A percentile compares a stretch with the other conserved stretches of the same genome.
These are phyloP conservation scores for Cucurbita pepo DNA, from an alignment of 306 rosid genomes.

Conservation along the genomic window DNA sequence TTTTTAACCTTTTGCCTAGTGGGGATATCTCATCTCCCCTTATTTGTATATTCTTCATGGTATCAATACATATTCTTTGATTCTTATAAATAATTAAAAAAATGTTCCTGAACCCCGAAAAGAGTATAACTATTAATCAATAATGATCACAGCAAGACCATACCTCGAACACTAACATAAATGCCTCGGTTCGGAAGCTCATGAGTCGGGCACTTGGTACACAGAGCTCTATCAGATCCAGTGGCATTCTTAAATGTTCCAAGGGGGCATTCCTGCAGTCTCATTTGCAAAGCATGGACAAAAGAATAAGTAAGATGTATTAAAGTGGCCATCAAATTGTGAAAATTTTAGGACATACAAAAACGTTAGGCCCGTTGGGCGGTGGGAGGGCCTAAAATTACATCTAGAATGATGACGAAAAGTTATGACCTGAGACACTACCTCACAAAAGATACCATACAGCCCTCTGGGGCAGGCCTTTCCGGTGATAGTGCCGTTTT, in stretches of 20 bases:
- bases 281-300: not conserved
- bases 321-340: not conserved
- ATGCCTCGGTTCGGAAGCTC: slow-evolving; percentile 74
- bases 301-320: not conserved
- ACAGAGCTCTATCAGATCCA: slow-evolving; percentile 67
- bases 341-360: not conserved
- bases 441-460: slow-evolving; percentile 86
- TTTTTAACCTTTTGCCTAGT: no score
- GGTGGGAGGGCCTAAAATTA: not conserved
- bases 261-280: slow-evolving; percentile 83
- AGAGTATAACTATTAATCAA: not conserved
- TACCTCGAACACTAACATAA: slow-evolving; percentile 68
- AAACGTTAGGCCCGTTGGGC: not conserved
- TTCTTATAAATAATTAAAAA: not conserved
- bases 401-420: not conserved
- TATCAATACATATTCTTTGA: no score
- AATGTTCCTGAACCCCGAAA: not conserved
- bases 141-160: not conserved
- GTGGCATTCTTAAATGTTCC: slow-evolving; percentile 73
- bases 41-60: no score
- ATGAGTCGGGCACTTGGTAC: slow-evolving; percentile 42
- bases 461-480: slow-evolving; percentile 77
- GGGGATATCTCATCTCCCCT: no score
- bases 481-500: slow-evolving; percentile 76
- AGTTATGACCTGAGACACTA: slow-evolving; percentile 8